Evolutionary conservation across 1,139 yeast genomes (phyloP), one percentile per base, ranked within the genome.

Genomic region (Suzukiozyma palmioleophila): DNA sequence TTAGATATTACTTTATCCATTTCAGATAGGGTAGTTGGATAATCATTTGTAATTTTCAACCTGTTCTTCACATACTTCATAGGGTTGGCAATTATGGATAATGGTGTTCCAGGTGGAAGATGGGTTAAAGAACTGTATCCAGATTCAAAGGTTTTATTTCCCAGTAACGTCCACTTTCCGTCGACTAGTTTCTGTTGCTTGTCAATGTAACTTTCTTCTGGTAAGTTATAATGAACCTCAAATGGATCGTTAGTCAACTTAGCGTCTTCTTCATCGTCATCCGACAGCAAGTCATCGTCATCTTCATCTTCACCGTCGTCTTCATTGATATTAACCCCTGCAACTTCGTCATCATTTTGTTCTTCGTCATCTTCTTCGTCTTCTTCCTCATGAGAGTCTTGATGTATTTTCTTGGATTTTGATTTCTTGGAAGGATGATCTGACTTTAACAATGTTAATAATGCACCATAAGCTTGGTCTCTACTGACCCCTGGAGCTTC

Each of bases 381-480:
- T 12, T 44, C 52, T 3, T 52, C 61, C 9, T 54, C 57, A 2
- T 49, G 61, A 25, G 47, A 52, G 15, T 54, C 54, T 12, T 48
- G 53, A 24, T 51, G 53, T 14, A 47, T 52, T 40, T 33, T 35
- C 29, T 16, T 24, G 16, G 32, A 26, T 26, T 27, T 49, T 51
- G 33, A 46, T 45, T 33, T 51, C 50, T 37, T 53, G 33, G 54
- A 54, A 21, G 60, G 56, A 36, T 69, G 77, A 38, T 81, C 87
- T 2, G 79, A 66, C 36, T 73, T 73, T 43, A 88, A 66, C 39
- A 87, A 69, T 0, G 94, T 83, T 54, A 89, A 63, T 39, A 89
- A 65, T 0, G 96, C 95, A 50, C 78, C 75, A 56, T 87, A 87
- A 0, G 94, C 92, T 55, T 73, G 68, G 8, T 70, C 69, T 40